Conservation (phyloP, 495 filamentous ascomycete genomes). For the Lepraria neglecta region DNA sequence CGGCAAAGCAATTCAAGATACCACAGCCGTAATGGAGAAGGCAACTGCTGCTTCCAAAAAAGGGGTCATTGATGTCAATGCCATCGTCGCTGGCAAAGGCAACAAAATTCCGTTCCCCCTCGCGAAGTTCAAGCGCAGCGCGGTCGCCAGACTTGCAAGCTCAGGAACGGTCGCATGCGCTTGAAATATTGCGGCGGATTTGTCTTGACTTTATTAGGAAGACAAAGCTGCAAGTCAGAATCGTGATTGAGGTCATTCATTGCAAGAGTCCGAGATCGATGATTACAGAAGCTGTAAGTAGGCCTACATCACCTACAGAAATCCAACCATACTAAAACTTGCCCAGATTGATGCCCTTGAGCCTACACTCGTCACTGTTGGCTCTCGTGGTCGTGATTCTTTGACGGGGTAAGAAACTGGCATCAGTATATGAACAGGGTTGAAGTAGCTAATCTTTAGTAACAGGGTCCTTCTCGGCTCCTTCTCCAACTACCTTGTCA, state of each 20-base stretch:
- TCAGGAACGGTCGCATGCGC: constrained; percentile 68
- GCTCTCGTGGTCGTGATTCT: constrained; percentile 80
- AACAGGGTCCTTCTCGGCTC: constrained; percentile 81
- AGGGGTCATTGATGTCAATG: constrained; percentile 18
- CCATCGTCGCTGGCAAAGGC: constrained; percentile 27
- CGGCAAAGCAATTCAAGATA: constrained; percentile 63
- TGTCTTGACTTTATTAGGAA: constrained; percentile 80
- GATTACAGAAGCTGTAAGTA: constrained; percentile 67
- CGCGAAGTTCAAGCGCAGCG: constrained; percentile 39
- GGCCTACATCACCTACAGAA: not conserved
- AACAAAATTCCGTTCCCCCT: constrained; percentile 24
- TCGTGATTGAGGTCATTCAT: constrained; percentile 92
- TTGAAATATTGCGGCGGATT: constrained; percentile 67
- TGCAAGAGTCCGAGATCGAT: constrained; percentile 91
- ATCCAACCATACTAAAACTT: constrained; percentile 25
- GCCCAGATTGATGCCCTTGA: constrained; percentile 76
- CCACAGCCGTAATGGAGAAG: constrained; percentile 52
- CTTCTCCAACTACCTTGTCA: constrained; percentile 94
- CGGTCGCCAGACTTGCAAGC: constrained; percentile 46
- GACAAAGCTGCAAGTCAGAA: constrained; percentile 81
- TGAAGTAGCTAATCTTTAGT: constrained; percentile 21
- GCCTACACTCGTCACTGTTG: constrained; percentile 89
- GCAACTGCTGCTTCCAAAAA: constrained; percentile 42
- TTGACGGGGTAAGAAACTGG: constrained; percentile 68
- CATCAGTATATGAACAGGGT: not conserved